phyloP scores from a whole-genome alignment of 2,329 filamentous ascomycete genomes.

The Colletotrichum shisoi region DNA sequence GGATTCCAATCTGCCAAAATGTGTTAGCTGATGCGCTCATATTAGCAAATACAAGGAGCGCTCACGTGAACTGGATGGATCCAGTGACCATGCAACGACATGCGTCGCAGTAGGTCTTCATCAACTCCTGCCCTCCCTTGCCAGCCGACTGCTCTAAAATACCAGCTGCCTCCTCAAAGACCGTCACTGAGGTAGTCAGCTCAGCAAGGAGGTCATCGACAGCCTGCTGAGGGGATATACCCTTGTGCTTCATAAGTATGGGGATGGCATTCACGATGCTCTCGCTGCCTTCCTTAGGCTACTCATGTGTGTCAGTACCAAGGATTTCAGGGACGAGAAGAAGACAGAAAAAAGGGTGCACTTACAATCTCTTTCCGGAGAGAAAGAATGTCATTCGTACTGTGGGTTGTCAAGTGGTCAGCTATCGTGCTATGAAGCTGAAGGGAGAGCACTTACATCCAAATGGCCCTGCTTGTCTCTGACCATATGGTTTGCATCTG shows the following conservation, averaged over 20 bases:
- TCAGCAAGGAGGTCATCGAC: conserved; percentile 40
- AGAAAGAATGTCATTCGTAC: conserved; percentile 47
- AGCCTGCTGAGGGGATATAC: conserved; percentile 36
- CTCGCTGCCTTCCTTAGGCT: conserved; percentile 34
- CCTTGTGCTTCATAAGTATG: conserved; percentile 41
- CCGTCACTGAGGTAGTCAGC: conserved; percentile 41
- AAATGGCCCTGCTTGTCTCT: conserved; percentile 43
- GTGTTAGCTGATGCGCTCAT: conserved; percentile 34
- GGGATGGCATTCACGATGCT: conserved; percentile 46
- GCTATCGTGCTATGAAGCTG: not conserved
- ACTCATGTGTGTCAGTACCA: not conserved
- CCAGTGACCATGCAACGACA: conserved; percentile 47
- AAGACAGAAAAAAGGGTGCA: not conserved
- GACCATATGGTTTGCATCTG: conserved; percentile 40
- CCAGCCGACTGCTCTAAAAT: conserved; percentile 33
- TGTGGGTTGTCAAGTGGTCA: not conserved
- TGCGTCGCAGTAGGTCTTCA: conserved; percentile 45
- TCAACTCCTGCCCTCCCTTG: conserved; percentile 2
- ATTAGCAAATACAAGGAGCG: not conserved
- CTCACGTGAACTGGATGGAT: conserved; percentile 48
- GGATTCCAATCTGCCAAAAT: conserved; percentile 44
- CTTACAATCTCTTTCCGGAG: conserved; percentile 47
- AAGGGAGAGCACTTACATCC: conserved; percentile 34
- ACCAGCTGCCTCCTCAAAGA: conserved; percentile 43
- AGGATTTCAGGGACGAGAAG: no score